Base-by-base conservation (phyloP, 257 asterid species). In the Fraxinus anomala region DNA sequence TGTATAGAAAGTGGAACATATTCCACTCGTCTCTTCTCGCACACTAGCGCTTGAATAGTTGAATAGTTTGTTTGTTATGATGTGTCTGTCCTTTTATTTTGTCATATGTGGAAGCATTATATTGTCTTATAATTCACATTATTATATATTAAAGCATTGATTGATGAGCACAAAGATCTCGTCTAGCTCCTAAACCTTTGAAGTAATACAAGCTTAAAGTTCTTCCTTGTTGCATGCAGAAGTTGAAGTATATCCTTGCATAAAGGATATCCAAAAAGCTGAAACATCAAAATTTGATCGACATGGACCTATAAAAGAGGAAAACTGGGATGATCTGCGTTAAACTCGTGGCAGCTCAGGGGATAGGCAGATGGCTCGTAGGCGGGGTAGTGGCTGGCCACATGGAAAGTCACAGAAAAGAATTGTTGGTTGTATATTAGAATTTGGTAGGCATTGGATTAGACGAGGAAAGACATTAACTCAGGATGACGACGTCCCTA, bases 381-480 rank as follows among this genome's bases (percentile, higher is more conserved):
- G 88, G 23, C 81, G 88, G 51, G 93, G 90, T 63, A 87, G 89
- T 40, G 88, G 96, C 56, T 92, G 96, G 19, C 89, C 93, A 0
- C 91, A 92, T 63, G 91, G 91, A 26, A 92, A 80, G 86, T 79
- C 82, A 10, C 87, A 76, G 68, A 92, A 88, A 80, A 91, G 84
- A 73, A 77, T 75, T 73, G 30, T 70, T 3, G 83, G 82, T 71
- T 79, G 91, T 6, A 40, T 40, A 49, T 72, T 90, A 30, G 89
- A 80, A 72, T 72, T 89, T 73, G 78, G 84, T 71, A 88, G 82
- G 80, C 84, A 86, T 70, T 80, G 75, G 59, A 69, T 75, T 26
- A 89, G 89, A 63, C 92, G 76, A 49, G 79, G 83, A 0, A 89
- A 83, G 77, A 77, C 88, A 8, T 80, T 92, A 85, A 78, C 88